Conservation (phyloP, 352 stramenopile genomes). For the Phytophthora melonis region DNA sequence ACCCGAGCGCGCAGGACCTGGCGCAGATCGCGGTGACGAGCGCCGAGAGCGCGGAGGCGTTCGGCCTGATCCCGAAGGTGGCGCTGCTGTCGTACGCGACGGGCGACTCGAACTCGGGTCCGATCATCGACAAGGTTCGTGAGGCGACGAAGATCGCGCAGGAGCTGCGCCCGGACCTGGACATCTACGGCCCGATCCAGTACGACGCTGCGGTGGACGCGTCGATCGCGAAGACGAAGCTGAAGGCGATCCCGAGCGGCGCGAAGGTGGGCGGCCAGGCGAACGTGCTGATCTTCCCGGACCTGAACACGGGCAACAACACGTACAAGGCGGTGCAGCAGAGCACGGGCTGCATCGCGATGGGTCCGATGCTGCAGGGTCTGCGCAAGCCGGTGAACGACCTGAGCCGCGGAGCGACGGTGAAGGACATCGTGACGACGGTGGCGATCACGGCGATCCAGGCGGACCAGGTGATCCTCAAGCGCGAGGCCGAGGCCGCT, state of each 20-base stretch:
- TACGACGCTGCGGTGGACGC: conserved; percentile 86
- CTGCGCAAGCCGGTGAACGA: conserved; percentile 92
- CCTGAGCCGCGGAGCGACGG: conserved; percentile 84
- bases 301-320: conserved; percentile 91
- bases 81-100: conserved; percentile 89
- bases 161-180: conserved; percentile 67
- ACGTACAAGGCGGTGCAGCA: conserved; percentile 92
- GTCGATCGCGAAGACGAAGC: conserved; percentile 84
- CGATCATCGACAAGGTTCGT: conserved; percentile 89
- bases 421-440: conserved; percentile 93
- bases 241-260: conserved; percentile 67
- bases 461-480: conserved; percentile 69
- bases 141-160: conserved; percentile 80
- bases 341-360: conserved; percentile 77
- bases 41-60: conserved; percentile 78
- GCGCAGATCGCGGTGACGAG: conserved; percentile 84
- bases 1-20: conserved; percentile 76
- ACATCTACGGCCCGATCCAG: conserved; percentile 90
- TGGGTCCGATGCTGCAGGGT: conserved; percentile 91
- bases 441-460: conserved; percentile 91
- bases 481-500: conserved; percentile 29
- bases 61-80: conserved; percentile 84
- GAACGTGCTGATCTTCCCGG: conserved; percentile 89
- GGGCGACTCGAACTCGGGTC: conserved; percentile 79
- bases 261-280: conserved; percentile 80